Percentiles rank a stretch among this genome's conserved stretches.
phyloP scores from a whole-genome alignment of 2,329 filamentous ascomycete species.

The Lizonia empirigonia region DNA sequence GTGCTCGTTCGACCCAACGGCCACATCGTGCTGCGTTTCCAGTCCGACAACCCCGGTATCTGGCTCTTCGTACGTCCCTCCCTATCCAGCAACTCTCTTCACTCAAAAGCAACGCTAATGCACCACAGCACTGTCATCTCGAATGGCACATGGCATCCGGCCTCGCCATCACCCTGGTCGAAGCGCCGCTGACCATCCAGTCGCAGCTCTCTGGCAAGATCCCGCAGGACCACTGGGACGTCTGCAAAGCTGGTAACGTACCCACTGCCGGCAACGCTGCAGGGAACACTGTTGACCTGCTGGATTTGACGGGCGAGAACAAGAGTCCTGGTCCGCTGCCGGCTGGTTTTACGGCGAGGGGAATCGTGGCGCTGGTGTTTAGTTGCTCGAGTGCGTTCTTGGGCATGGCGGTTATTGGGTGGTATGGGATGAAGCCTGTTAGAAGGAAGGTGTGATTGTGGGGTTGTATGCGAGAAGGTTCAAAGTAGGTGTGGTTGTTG shows the following conservation, averaged over 20 bases:
- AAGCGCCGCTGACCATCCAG: conserved; percentile 64
- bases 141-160: conserved; percentile 54
- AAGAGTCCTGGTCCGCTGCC: conserved; percentile 62
- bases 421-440: conserved; percentile 63
- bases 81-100: background rate
- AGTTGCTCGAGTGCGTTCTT: conserved; percentile 71
- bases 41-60: conserved; percentile 56
- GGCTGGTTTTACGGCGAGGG: conserved; percentile 70
- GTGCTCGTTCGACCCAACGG: conserved; percentile 61
- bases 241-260: conserved; percentile 60
- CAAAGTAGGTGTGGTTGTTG: background rate
- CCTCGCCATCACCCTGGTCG: conserved; percentile 58
- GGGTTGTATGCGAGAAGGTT: background rate
- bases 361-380: conserved; percentile 76
- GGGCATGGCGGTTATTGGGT: conserved; percentile 69
- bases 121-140: conserved; percentile 33
- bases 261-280: conserved; percentile 73
- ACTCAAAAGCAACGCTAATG: background rate
- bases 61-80: conserved; percentile 34
- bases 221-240: conserved; percentile 65
- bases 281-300: conserved; percentile 67
- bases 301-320: conserved; percentile 62
- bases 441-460: conserved; percentile 17
- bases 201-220: conserved; percentile 58
- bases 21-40: conserved; percentile 62